Evolutionary conservation across 2,329 filamentous ascomycete species (phyloP).

Genomic region (Colletotrichum filicis): DNA sequence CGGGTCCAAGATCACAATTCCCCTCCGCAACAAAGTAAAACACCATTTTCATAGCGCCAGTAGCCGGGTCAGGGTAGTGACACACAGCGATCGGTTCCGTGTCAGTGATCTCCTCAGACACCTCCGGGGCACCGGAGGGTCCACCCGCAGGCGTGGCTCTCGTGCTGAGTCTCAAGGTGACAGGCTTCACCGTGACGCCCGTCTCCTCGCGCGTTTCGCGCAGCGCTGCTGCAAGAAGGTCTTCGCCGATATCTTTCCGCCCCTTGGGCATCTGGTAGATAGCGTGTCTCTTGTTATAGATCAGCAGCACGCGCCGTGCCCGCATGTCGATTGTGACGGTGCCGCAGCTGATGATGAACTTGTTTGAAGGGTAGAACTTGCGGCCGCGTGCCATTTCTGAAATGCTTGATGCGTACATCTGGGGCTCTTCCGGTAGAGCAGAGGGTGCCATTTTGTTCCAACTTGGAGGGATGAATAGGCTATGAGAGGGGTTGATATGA

Average conservation of each 20-base stretch:
- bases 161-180: constrained; percentile 54
- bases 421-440: constrained; percentile 11
- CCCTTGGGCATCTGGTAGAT: constrained; percentile 61
- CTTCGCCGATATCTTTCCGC: constrained; percentile 58
- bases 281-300: constrained; percentile 54
- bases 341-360: constrained; percentile 58
- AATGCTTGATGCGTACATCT: constrained; percentile 23
- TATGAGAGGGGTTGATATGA: background rate
- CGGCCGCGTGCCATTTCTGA: constrained; percentile 25
- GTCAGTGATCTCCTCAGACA: constrained; percentile 45
- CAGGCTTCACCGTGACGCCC: constrained; percentile 50
- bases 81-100: constrained; percentile 50
- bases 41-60: constrained; percentile 49
- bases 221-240: constrained; percentile 52
- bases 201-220: constrained; percentile 62
- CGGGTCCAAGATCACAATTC: constrained; percentile 39
- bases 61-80: constrained; percentile 48
- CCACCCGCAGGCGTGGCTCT: constrained; percentile 49
- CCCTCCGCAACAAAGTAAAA: constrained; percentile 52
- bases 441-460: constrained; percentile 23
- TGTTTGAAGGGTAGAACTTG: constrained; percentile 52
- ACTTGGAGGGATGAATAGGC: background rate
- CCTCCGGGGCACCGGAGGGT: constrained; percentile 19
- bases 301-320: constrained; percentile 50
- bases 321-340: constrained; percentile 55